Evolutionary conservation across 257 asterid genomes (phyloP), one percentile per base, ranked within the genome.

Genomic region (Solanum appendiculatum): DNA sequence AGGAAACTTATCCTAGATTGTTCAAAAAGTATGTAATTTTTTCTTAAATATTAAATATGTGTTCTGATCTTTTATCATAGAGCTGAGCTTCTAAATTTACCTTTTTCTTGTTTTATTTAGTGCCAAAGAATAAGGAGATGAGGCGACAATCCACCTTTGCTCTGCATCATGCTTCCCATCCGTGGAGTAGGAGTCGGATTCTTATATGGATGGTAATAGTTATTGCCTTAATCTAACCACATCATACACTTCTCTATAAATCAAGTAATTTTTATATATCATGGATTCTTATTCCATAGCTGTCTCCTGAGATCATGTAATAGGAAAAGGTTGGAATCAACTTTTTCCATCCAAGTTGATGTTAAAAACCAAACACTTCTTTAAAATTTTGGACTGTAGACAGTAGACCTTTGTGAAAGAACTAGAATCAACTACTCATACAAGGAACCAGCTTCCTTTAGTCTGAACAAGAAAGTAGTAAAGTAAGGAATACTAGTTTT

Each of bases 121-220:
- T 29, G 56, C 60, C 89, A 6, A 94, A 87, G 92, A 88, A 87
- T 92, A 95, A 92, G 89, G 94, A 93, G 88, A 95, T 96, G 99
- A 95, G 96, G 87, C 88, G 98, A 51, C 99, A 95, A 89, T 87
- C 97, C 82, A 96, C 99, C 54, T 96, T 96, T 21, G 95, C 96
- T 7, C 86, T 93, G 80, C 96, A 96, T 88, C 99, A 93, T 72
- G 98, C 99, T n/a, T 94, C 98, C 83, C 99, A 96, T 92, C 99
- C 99, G 23, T 96, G 99, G 99, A 95, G 92, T 69, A 91, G 94
- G 89, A 96, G 91, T 87, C 96, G 92, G 83, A 86, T 94, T 88
- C 95, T 96, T 72, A 96, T 96, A 37, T 96, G 99, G 99, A 95
- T 96, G 98, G 99, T 96, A 90, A 86, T 64, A 73, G 21, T 83